Evolutionary conservation across 2,329 filamentous ascomycete genomes (phyloP), one percentile per base, ranked within the genome.

Genomic region (Chaetothyriales sp.): DNA sequence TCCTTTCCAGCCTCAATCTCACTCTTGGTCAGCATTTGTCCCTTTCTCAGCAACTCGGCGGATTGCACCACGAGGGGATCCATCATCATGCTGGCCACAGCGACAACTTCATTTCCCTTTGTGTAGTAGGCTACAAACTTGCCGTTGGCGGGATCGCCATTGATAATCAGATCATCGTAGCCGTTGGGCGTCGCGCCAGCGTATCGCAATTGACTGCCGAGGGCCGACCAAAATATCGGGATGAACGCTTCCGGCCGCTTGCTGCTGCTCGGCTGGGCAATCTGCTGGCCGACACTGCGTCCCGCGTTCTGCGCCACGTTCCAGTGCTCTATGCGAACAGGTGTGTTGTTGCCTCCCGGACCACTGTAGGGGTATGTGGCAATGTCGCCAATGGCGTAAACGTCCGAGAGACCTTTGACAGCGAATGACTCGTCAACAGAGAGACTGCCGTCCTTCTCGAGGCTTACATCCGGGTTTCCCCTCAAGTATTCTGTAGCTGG

Each of bases 191-290:
- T 88, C 71, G 90, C 92, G 10, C 92, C 92, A 64, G 89, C 95
- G 74, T 98, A 98, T 46, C 92, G 80, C 62, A 98, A 69, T 70
- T 98, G 92, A 5, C 82, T 78, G 4, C 89, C 88, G 4, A 98
- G 72, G 0, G 92, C 92, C 1, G 88, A 95, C 92, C 92, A 98
- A 74, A 98, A 98, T 48, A 98, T 79, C 0, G 92, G 92, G 53
- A 92, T 90, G 69, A 95, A 95, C 2, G 79, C 74, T 61, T 85
- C 81, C 0, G 81, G 74, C 56, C 2, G 2, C 76, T 74, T 46
- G 75, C 66, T 6, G 75, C 60, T 2, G 57, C 57, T 69, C 0
- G 83, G 77, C 61, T 84, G 74, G 59, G 81, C 77, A 63, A 98
- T 95, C 61, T 86, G 80, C 49, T 75, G 75, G 1, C 89, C 92